Evolutionary conservation across 1,284 basidiomycete genomes (phyloP), one percentile per base, ranked within the genome.

Genomic region (Cronartium quercuum): DNA sequence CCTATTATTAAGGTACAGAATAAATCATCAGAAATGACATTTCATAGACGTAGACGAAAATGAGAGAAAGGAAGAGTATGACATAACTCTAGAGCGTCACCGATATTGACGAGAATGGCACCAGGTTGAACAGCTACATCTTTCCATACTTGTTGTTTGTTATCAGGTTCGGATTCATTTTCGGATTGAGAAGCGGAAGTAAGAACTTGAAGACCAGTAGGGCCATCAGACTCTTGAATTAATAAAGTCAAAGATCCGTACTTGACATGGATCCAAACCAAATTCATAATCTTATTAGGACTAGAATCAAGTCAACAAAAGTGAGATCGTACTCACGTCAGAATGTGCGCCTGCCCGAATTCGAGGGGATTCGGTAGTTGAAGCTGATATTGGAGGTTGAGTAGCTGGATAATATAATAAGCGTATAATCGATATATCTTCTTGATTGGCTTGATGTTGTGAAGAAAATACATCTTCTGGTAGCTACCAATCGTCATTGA

Each of bases 171-270:
- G 34, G 9, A 24, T 57, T n/a, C 10, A 57, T n/a, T 7, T 10
- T 21, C 21, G 34, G 9, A n/a, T 24, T 10, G 21, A 24, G 21
- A n/a, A 21, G 55, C 21, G 34, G 55, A 57, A 57, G 55, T 57
- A 29, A 57, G 55, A 10, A 57, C 55, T 57, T 57, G 55, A 57
- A 57, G 55, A 24, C 55, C 55, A 57, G 55, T 57, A 24, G 55
- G 55, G 34, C 55, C 55, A 57, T 57, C 55, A 57, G 55, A 57
- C 55, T 57, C 55, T 24, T 57, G 55, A 57, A 57, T 24, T 21
- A 57, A 29, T 21, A 57, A 57, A 57, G 55, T 57, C n/a, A 57
- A 57, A 24, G 55, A 57, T 21, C 55, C 55, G 55, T 57, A 57
- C 55, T 57, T n/a, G n/a, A n/a, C n/a, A n/a, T n/a, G 6, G 13